Evolutionary conservation across 306 rosid species (phyloP), one percentile per base, ranked within the genome.

Genomic region (Potentilla sterilis): DNA sequence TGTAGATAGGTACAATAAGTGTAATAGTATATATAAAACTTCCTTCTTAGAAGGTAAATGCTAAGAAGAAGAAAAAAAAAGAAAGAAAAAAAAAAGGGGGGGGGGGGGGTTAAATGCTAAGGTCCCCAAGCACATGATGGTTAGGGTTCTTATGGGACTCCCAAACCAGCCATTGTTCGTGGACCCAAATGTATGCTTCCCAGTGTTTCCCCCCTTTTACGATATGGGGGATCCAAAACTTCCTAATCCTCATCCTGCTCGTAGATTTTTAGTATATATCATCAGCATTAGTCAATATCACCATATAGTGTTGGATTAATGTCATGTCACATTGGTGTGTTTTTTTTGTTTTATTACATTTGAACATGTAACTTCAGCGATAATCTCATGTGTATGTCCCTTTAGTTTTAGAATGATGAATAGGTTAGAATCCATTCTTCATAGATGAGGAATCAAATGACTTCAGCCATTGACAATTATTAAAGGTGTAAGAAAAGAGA

Each of bases 51-150:
- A 58, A 35, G 41, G 10, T 24, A 57, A 75, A 67, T 66, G 68
- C 6, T 63, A 77, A 79, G 90, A n/a, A n/a, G n/a, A n/a, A n/a
- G n/a, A n/a, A n/a, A n/a, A n/a, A n/a, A n/a, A n/a, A n/a, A n/a
- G n/a, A n/a, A n/a, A n/a, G n/a, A n/a, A n/a, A n/a, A n/a, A n/a
- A n/a, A n/a, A n/a, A n/a, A n/a, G n/a, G n/a, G n/a, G n/a, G n/a
- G n/a, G n/a, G n/a, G n/a, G n/a, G n/a, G n/a, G n/a, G n/a, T n/a
- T 24, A 57, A 75, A 67, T 66, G 68, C 6, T 63, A 77, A 79
- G 90, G 87, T 84, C 89, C 89, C 88, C 81, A 66, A 70, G 85
- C 85, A 87, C 84, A 81, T 82, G 35, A 75, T 69, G 70, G 78
- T 69, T 38, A 1, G 52, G 54, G 79, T 76, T 34, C 72, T 19